phyloP scores from a whole-genome alignment of 768 basidiomycete species.

The Hortiboletus flavorubellus region DNA sequence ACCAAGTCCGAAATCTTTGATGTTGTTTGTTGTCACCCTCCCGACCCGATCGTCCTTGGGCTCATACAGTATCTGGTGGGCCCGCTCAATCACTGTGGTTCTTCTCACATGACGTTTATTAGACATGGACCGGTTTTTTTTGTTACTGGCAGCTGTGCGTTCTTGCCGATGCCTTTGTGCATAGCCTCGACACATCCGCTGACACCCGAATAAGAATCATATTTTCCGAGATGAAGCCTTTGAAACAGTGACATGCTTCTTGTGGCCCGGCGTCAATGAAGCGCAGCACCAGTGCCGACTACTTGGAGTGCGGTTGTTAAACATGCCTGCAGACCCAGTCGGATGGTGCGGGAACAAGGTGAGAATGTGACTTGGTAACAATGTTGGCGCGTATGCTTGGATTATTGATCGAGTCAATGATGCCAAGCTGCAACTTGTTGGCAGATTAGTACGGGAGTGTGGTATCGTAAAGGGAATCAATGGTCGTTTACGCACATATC shows the following conservation, averaged over 20 bases:
- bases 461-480: background rate
- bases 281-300: background rate
- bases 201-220: background rate
- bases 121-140: slow-evolving; percentile 2
- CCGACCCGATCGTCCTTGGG: background rate
- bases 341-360: background rate
- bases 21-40: background rate
- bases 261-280: background rate
- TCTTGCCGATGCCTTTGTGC: slow-evolving; percentile 11
- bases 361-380: background rate
- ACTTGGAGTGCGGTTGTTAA: background rate
- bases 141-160: background rate
- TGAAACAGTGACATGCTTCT: slow-evolving; percentile 7
- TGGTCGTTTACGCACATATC: slow-evolving; percentile 10
- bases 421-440: no score
- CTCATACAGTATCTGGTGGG: background rate
- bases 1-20: background rate
- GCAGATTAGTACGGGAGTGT: background rate
- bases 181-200: slow-evolving; percentile 9
- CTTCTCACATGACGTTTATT: slow-evolving; percentile 11
- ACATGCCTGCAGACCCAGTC: background rate
- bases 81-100: background rate
- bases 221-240: background rate
- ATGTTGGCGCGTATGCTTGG: background rate
- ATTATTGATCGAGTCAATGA: no score